A percentile compares a stretch with the other conserved stretches of the same genome.
Evolutionary conservation across 164 flowering plant species (phyloP).

Genomic region (Umbellularia californica): DNA sequence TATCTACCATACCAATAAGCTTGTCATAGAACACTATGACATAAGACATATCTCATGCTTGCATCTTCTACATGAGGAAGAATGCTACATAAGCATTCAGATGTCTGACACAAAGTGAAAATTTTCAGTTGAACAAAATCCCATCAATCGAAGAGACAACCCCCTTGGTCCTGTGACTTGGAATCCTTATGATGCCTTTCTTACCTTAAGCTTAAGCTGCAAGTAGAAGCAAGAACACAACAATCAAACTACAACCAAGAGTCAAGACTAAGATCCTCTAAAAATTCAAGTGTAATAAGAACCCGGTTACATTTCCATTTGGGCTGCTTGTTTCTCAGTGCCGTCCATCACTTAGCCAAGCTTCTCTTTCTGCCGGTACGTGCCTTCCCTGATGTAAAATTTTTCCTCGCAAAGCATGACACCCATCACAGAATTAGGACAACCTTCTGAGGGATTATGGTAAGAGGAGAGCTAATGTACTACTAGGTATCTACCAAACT

Average conservation of each 20-base stretch:
- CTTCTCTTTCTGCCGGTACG: conserved; percentile 64
- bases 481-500: not conserved
- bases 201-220: conserved; percentile 82
- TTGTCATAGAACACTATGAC: not conserved
- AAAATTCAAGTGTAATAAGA: conserved; percentile 10
- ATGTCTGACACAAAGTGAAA: conserved; percentile 51
- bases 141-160: conserved; percentile 74
- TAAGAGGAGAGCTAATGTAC: not conserved
- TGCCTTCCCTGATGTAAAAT: conserved; percentile 41
- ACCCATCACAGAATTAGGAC: not conserved
- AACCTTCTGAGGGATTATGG: not conserved
- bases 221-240: conserved; percentile 5
- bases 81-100: conserved; percentile 45
- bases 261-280: not conserved
- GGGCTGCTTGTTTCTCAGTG: conserved; percentile 54
- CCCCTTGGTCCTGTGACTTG: conserved; percentile 62
- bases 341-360: conserved; percentile 75
- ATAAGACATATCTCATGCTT: not conserved
- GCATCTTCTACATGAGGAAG: not conserved
- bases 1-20: conserved; percentile 30
- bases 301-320: conserved; percentile 57
- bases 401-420: not conserved
- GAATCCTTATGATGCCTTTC: conserved; percentile 67
- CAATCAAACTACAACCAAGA: not conserved
- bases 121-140: conserved; percentile 73